Evolutionary conservation across 768 basidiomycete species (phyloP).

Genomic region (Kwoniella sp.): DNA sequence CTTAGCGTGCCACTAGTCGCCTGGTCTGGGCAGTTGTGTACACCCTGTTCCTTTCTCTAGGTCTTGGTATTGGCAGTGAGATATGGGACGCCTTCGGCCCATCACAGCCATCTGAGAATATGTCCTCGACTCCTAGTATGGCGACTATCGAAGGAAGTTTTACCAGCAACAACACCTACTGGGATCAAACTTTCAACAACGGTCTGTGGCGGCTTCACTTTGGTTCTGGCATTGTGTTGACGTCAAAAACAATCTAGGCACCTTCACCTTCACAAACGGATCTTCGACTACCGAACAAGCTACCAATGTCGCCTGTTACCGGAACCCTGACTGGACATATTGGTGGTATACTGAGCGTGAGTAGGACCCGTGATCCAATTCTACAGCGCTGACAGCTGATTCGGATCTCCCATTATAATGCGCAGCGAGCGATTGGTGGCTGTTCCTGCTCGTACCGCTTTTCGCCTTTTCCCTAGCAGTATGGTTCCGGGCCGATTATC

Average conservation of each 20-base stretch:
- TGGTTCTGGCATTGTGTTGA: not conserved
- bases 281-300: constrained; percentile 28
- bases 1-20: constrained; percentile 12
- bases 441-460: constrained; percentile 43
- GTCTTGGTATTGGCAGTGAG: constrained; percentile 41
- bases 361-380: not conserved
- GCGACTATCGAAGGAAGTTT: constrained; percentile 37
- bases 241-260: constrained; percentile 23
- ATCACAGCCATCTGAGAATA: constrained; percentile 18
- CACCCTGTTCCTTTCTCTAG: constrained; percentile 47
- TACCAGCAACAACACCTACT: constrained; percentile 36
- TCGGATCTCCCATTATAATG: too few relatives aligned
- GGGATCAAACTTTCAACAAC: constrained; percentile 41
- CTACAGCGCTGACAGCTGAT: too few relatives aligned
- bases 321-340: constrained; percentile 28
- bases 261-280: constrained; percentile 45
- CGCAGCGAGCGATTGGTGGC: constrained; percentile 37
- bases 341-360: constrained; percentile 46
- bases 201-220: constrained; percentile 26
- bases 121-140: constrained; percentile 17
- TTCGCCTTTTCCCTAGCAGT: constrained; percentile 43
- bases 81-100: constrained; percentile 45
- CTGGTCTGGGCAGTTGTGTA: constrained; percentile 49
- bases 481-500: constrained; percentile 46
- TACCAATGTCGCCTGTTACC: constrained; percentile 39